A percentile compares a stretch with the other conserved stretches of the same genome.
phyloP scores from a whole-genome alignment of 176 grass and related monocot genomes.

The Sorghum bicolor region Sorghum_bicolor_NCBIv3 NC_012870.2:70245001-70245500 shows the following conservation, averaged over 20 bases:
- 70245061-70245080: slow-evolving; percentile 23
- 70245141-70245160: background rate
- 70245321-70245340: background rate
- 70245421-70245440: no score
- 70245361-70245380: background rate
- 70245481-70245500: background rate
- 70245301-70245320: background rate
- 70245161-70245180: background rate
- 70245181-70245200: slow-evolving; percentile 23
- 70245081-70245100: slow-evolving; percentile 30
- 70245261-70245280: background rate
- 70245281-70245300: background rate
- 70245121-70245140: background rate
- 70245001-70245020: slow-evolving; percentile 23
- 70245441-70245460: no score
- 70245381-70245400: no score
- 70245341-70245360: background rate
- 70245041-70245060: background rate
- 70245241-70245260: background rate
- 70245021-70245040: background rate
- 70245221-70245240: no score
- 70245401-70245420: background rate
- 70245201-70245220: background rate
- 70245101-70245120: slow-evolving; percentile 9
- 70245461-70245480: background rate